Conservation (phyloP, 129 eudicot species). For the Centella asiatica region DNA sequence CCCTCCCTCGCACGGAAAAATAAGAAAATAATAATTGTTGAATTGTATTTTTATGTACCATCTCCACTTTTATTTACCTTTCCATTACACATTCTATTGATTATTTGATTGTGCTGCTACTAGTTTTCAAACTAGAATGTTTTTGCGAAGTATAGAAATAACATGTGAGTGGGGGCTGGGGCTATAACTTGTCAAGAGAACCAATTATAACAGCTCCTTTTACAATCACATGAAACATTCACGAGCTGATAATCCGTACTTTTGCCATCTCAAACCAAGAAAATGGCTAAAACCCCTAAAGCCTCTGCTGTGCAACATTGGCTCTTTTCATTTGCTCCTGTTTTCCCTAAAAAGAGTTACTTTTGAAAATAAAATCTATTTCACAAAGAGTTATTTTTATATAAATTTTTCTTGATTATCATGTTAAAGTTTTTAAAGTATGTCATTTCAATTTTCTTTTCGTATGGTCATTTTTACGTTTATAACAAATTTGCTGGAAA, state of each 20-base stretch:
- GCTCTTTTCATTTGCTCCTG: not conserved
- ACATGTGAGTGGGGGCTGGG: conserved; percentile 43
- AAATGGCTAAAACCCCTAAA: not conserved
- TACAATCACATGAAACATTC: conserved; percentile 60
- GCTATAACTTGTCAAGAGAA: conserved; percentile 25
- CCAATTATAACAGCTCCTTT: conserved; percentile 24
- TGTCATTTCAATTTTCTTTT: too few relatives aligned
- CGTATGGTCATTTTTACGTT: too few relatives aligned
- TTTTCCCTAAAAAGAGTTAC: too few relatives aligned
- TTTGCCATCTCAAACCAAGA: conserved; percentile 26
- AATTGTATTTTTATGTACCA: too few relatives aligned
- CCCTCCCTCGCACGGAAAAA: too few relatives aligned
- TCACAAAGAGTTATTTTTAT: too few relatives aligned
- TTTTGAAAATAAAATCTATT: too few relatives aligned
- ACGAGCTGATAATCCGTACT: conserved; percentile 37
- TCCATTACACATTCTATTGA: not conserved
- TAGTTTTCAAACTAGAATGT: conserved; percentile 17
- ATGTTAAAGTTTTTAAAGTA: too few relatives aligned
- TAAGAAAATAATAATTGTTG: too few relatives aligned
- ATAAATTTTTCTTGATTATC: too few relatives aligned
- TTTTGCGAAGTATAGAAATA: conserved; percentile 23
- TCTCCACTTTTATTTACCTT: not conserved
- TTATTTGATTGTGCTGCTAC: conserved; percentile 3
- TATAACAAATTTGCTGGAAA: too few relatives aligned
- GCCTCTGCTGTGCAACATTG: not conserved